Conservation (phyloP, 1,284 basidiomycete species). For the Sanghuangporus baumii region DNA sequence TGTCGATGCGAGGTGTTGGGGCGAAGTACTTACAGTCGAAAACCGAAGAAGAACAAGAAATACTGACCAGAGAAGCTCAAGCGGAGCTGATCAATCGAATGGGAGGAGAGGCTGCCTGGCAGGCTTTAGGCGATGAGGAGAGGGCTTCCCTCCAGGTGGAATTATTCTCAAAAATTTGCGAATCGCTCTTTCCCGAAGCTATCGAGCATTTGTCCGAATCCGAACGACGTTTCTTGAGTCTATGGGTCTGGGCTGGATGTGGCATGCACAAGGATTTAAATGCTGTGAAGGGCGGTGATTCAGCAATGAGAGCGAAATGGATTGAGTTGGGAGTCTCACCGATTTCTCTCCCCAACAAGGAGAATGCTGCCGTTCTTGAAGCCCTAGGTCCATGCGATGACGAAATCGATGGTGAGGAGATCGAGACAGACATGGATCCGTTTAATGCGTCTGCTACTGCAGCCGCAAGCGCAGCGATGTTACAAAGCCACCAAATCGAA, state of each 20-base stretch:
- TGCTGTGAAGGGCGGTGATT: slow-evolving; percentile 22
- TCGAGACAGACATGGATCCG: not conserved
- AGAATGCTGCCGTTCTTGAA: not conserved
- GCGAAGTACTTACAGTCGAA: slow-evolving; percentile 7
- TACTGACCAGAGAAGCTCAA: not conserved
- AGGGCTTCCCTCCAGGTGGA: not conserved
- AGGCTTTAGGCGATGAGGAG: slow-evolving; percentile 16
- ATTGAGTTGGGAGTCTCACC: not conserved
- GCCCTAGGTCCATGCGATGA: not conserved
- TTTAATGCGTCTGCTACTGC: not conserved
- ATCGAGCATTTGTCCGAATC: slow-evolving; percentile 16
- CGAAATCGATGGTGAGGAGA: not conserved
- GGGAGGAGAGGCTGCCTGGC: slow-evolving; percentile 13
- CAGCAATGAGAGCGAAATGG: not conserved
- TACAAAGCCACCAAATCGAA: not conserved
- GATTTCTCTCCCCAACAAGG: not conserved
- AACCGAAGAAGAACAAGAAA: not conserved
- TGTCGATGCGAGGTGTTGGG: slow-evolving; percentile 16
- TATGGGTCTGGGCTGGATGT: slow-evolving; percentile 23
- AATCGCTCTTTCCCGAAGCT: slow-evolving; percentile 19
- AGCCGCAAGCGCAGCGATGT: not conserved
- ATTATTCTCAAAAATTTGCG: slow-evolving; percentile 2
- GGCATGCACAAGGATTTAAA: slow-evolving; percentile 28
- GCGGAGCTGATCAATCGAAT: not conserved
- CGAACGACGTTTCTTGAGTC: slow-evolving; percentile 11